These are phyloP conservation scores for Ammopiptanthus mongolicus DNA, from an alignment of 306 rosid genomes.

Conservation along the genomic window DNA sequence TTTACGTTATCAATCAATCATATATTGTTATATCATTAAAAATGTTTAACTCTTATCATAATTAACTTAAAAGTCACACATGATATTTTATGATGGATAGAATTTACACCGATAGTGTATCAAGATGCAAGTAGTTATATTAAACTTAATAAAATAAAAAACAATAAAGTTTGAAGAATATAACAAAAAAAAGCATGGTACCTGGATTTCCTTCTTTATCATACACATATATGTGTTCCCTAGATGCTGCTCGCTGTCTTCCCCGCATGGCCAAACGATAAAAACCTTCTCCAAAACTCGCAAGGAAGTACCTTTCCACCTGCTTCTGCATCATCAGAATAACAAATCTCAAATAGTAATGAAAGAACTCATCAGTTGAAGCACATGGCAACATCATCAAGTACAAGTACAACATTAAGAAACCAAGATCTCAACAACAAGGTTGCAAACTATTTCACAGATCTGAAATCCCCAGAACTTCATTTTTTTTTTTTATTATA, in stretches of 20 bases:
- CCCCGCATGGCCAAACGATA: constrained; percentile 58
- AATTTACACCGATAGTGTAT: too few relatives aligned
- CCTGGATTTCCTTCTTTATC: constrained; percentile 54
- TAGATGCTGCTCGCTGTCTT: constrained; percentile 55
- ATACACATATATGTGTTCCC: constrained; percentile 29
- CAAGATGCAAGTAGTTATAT: background rate
- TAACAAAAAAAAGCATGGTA: constrained; percentile 21
- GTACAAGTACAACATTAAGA: background rate
- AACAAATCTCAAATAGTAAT: background rate
- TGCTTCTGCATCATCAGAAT: constrained; percentile 18
- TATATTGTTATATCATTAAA: too few relatives aligned
- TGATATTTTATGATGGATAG: too few relatives aligned
- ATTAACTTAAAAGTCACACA: too few relatives aligned
- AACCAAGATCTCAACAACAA: background rate
- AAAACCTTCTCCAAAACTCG: constrained; percentile 28
- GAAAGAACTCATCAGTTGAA: background rate
- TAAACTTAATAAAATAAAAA: background rate
- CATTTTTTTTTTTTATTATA: constrained; percentile 16
- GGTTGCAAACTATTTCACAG: constrained; percentile 16
- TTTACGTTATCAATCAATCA: too few relatives aligned
- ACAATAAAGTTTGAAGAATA: background rate
- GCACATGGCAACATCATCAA: background rate
- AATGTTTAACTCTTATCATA: too few relatives aligned
- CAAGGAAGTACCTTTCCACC: constrained; percentile 4
- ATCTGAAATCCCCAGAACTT: constrained; percentile 20